These are phyloP conservation scores for Oryza coarctata DNA, from an alignment of 176 grass and related monocot genomes.

Conservation along the genomic window DNA sequence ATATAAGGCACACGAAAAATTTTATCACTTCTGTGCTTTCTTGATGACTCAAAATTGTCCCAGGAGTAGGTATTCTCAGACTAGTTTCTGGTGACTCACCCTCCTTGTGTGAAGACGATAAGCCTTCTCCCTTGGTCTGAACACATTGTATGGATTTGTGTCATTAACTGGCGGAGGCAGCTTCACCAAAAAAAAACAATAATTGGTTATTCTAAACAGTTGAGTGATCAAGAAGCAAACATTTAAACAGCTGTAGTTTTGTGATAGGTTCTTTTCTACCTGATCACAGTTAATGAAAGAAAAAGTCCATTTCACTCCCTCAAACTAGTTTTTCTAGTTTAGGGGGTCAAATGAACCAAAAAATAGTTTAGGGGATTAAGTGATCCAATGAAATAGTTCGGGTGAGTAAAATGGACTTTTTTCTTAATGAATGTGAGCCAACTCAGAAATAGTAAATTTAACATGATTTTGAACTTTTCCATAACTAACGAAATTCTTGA, in stretches of 20 bases:
- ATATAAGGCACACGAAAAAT: not conserved
- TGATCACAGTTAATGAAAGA: not conserved
- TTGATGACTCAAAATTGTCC: not conserved
- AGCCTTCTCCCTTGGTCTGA: slow-evolving; percentile 88
- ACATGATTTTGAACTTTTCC: not conserved
- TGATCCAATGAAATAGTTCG: too few species aligned
- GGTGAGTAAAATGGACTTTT: too few species aligned
- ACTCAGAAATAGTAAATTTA: not conserved
- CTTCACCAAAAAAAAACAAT: slow-evolving; percentile 41
- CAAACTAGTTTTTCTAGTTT: too few species aligned
- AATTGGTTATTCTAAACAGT: slow-evolving; percentile 22
- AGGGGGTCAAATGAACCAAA: too few species aligned
- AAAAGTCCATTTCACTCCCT: too few species aligned
- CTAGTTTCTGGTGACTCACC: slow-evolving; percentile 41
- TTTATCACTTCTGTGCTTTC: not conserved
- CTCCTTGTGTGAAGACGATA: slow-evolving; percentile 80
- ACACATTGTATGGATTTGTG: slow-evolving; percentile 94
- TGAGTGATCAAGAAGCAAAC: not conserved
- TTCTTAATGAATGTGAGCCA: not conserved
- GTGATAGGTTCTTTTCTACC: not conserved
- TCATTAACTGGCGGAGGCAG: slow-evolving; percentile 79
- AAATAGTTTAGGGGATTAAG: too few species aligned
- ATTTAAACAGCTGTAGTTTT: not conserved
- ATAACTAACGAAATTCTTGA: not conserved
- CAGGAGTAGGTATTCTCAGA: not conserved